Base-by-base conservation (phyloP, 768 basidiomycete genomes). In the Serendipita sp. region DNA sequence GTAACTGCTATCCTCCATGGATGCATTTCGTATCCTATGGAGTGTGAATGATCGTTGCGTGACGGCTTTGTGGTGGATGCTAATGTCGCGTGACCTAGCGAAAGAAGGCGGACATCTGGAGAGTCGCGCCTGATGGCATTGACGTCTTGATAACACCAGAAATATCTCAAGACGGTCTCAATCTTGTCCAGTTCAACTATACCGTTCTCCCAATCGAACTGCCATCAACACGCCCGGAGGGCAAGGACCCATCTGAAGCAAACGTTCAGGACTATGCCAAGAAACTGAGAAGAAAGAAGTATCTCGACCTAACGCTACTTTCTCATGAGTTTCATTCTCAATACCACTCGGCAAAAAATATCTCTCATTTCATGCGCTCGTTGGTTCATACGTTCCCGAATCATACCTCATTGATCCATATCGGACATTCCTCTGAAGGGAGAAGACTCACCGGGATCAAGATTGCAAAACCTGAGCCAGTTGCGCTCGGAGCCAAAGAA, bases 361-460 rank as follows among this genome's bases (percentile, higher is more conserved):
- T 60, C 32, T 28, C 56, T 2, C 56, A 38, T 32, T 60, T 60
- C 32, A 60, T 60, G 56, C 56, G 30, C 28, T 60, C 56, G 10
- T 35, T 60, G 8, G 34, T 36, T 35, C 56, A 60, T 60, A 60
- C 56, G 8, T 60, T 60, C 56, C 56, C 56, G 10, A 60, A 60
- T n/a, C 56, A 60, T n/a, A 60, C 56, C 56, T 60, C 56, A 10
- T 65, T 85, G n/a, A 70, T 77, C 13, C 72, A 72, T 13, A 69
- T 89, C 3, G 88, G 87, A 0, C 78, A 81, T 64, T 81, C 77
- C 52, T 80, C 76, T 3, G 78, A 85, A 71, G 84, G 82, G 2
- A 73, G 84, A 64, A 83, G 83, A 68, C 81, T 87, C 75, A 65
- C 76, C 38, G 83, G 77, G 4, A 68, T 85, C 60, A 78, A 76